phyloP scores from a whole-genome alignment of 805 yeast species.

The Lipomyces orientalis region DNA sequence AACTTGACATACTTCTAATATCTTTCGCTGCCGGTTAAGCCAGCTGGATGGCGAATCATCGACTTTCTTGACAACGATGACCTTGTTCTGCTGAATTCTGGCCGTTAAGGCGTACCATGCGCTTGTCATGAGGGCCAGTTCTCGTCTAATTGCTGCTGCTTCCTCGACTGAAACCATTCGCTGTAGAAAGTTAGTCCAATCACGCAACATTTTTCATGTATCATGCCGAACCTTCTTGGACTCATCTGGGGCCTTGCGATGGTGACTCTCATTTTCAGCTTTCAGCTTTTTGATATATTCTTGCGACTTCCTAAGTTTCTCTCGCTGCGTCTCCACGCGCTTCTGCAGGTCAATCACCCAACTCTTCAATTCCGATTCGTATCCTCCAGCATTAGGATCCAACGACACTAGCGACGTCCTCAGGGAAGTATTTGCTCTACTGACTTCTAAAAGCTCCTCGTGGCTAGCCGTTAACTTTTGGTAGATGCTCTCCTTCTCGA shows the following conservation, averaged over 20 bases:
- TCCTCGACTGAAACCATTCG: slow-evolving; percentile 23
- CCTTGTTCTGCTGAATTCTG: slow-evolving; percentile 41
- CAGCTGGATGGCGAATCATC: slow-evolving; percentile 42
- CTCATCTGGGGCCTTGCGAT: background rate
- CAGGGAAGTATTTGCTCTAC: slow-evolving; percentile 32
- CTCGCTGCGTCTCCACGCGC: slow-evolving; percentile 30
- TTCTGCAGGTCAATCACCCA: slow-evolving; percentile 36
- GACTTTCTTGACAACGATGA: slow-evolving; percentile 37
- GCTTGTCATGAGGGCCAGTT: slow-evolving; percentile 39
- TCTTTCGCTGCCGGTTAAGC: slow-evolving; percentile 41
- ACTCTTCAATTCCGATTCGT: slow-evolving; percentile 33
- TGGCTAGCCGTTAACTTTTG: slow-evolving; percentile 27
- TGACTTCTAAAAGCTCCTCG: slow-evolving; percentile 34
- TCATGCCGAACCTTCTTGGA: background rate
- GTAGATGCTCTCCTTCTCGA: slow-evolving; percentile 30
- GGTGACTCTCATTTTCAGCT: slow-evolving; percentile 18
- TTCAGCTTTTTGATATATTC: slow-evolving; percentile 28
- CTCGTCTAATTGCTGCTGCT: slow-evolving; percentile 30
- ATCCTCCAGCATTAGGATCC: slow-evolving; percentile 24
- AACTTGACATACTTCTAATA: slow-evolving; percentile 35
- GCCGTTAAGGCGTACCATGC: slow-evolving; percentile 43
- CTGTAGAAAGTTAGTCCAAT: slow-evolving; percentile 2
- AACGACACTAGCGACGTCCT: slow-evolving; percentile 31
- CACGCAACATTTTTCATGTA: background rate
- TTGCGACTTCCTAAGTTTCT: slow-evolving; percentile 27